Percentiles rank a stretch among this genome's conserved stretches.
Conservation (phyloP, 163 green algal genomes). For the Scenedesmus sp. region DNA sequence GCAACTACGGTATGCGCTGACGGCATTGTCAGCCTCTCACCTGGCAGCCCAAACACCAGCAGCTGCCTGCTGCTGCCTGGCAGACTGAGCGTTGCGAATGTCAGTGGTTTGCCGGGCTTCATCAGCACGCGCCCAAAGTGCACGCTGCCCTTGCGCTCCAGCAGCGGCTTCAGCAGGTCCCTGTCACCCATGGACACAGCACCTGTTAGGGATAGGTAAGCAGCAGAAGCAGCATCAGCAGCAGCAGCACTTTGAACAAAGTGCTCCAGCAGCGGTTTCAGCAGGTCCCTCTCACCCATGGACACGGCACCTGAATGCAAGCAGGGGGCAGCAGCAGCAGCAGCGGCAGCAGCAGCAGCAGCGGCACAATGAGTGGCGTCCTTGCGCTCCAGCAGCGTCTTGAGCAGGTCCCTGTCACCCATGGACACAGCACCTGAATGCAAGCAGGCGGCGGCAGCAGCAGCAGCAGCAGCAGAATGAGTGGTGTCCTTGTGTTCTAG, state of each 20-base stretch:
- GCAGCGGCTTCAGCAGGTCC: slow-evolving; percentile 96
- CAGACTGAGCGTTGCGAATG: slow-evolving; percentile 90
- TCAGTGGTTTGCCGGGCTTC: slow-evolving; percentile 99
- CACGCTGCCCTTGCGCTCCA: slow-evolving; percentile 87
- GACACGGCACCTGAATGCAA: slow-evolving; percentile 91
- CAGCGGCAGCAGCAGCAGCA: not conserved
- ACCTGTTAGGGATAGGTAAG: slow-evolving; percentile 62
- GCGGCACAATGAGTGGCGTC: slow-evolving; percentile 46
- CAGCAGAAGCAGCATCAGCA: not conserved
- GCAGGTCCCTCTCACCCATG: slow-evolving; percentile 96
- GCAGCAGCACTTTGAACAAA: not conserved
- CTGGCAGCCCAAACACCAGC: slow-evolving; percentile 93
- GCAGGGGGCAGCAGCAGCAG: slow-evolving; percentile 2
- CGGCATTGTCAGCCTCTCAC: slow-evolving; percentile 42
- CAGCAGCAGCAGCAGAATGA: not conserved
- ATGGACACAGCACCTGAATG: slow-evolving; percentile 94
- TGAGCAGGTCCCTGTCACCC: slow-evolving; percentile 96
- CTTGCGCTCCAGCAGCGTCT: slow-evolving; percentile 87
- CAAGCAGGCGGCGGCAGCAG: not conserved
- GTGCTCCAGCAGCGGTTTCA: slow-evolving; percentile 94
- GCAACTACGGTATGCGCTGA: no score
- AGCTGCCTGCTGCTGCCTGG: slow-evolving; percentile 40
- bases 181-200: slow-evolving; percentile 97
- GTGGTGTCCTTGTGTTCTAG: slow-evolving; percentile 70
- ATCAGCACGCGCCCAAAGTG: slow-evolving; percentile 96